phyloP scores from a whole-genome alignment of 768 basidiomycete genomes.

The Neoboletus subvelutipes region DNA sequence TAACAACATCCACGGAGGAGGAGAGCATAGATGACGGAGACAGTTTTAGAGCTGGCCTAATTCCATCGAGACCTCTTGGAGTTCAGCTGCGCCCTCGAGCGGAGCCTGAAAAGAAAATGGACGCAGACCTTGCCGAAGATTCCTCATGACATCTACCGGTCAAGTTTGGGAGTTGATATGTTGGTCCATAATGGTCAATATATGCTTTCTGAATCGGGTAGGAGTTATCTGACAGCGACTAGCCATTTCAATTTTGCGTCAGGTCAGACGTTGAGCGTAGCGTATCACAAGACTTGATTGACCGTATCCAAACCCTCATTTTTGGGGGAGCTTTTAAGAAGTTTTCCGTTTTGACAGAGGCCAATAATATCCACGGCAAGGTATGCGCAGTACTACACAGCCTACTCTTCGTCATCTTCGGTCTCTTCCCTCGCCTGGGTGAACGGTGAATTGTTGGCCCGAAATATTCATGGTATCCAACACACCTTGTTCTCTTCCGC shows the following conservation, averaged over 20 bases:
- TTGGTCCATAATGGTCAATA: background rate
- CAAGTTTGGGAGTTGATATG: background rate
- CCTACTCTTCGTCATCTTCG: slow-evolving; percentile 33
- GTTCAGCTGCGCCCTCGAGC: slow-evolving; percentile 43
- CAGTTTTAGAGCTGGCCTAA: background rate
- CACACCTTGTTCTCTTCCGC: slow-evolving; percentile 75
- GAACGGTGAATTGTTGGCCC: slow-evolving; percentile 4
- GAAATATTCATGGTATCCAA: background rate
- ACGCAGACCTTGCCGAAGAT: slow-evolving; percentile 11
- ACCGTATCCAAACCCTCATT: background rate
- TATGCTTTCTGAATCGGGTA: background rate
- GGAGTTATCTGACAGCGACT: slow-evolving; percentile 1
- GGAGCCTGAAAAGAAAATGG: slow-evolving; percentile 30
- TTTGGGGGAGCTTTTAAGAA: background rate
- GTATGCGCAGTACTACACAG: slow-evolving; percentile 14
- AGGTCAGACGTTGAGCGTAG: background rate
- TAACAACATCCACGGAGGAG: slow-evolving; percentile 7
- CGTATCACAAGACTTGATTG: background rate
- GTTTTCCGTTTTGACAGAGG: background rate
- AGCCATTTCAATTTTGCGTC: background rate
- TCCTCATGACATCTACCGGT: slow-evolving; percentile 1
- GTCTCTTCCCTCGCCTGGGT: slow-evolving; percentile 39
- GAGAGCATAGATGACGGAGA: slow-evolving; percentile 21
- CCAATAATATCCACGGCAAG: background rate
- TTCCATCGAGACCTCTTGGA: slow-evolving; percentile 25